Evolutionary conservation across 2,329 filamentous ascomycete genomes (phyloP).

Genomic region (Microascus cirrosus): DNA sequence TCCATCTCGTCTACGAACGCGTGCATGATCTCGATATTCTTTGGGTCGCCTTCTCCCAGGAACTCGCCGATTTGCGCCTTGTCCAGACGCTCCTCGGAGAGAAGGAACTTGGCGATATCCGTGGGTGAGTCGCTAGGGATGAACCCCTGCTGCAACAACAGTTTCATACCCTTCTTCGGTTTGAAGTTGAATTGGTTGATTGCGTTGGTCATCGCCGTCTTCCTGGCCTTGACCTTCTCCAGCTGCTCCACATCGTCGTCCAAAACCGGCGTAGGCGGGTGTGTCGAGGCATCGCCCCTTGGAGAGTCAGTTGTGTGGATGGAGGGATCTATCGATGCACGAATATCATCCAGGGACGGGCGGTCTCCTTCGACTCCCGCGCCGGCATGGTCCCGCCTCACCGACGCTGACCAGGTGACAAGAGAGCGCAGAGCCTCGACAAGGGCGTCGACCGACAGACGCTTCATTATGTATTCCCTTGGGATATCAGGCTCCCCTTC

Average conservation of each 20-base stretch:
- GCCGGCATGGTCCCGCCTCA: constrained; percentile 40
- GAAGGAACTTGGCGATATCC: constrained; percentile 75
- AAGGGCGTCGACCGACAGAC: constrained; percentile 75
- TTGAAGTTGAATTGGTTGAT: constrained; percentile 96
- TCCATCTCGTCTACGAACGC: constrained; percentile 95
- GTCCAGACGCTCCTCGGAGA: constrained; percentile 73
- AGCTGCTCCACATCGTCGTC: constrained; percentile 90
- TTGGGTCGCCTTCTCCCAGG: constrained; percentile 82
- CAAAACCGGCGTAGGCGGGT: constrained; percentile 49
- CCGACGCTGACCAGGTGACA: constrained; percentile 74
- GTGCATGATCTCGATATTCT: constrained; percentile 97
- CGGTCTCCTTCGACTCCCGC: constrained; percentile 20
- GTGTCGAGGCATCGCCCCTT: constrained; percentile 40
- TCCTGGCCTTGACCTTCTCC: constrained; percentile 89
- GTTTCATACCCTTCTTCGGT: constrained; percentile 84
- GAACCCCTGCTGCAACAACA: constrained; percentile 74
- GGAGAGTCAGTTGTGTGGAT: constrained; percentile 11
- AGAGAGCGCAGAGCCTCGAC: constrained; percentile 83
- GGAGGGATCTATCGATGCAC: constrained; percentile 55
- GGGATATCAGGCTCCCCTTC: constrained; percentile 63
- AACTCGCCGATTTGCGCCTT: constrained; percentile 92
- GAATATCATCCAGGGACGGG: constrained; percentile 17
- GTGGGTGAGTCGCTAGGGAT: constrained; percentile 67
- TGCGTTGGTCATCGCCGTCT: constrained; percentile 82
- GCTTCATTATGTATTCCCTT: constrained; percentile 83